Conservation (phyloP, 2,329 filamentous ascomycete genomes). For the Ophiostoma sp. region DNA sequence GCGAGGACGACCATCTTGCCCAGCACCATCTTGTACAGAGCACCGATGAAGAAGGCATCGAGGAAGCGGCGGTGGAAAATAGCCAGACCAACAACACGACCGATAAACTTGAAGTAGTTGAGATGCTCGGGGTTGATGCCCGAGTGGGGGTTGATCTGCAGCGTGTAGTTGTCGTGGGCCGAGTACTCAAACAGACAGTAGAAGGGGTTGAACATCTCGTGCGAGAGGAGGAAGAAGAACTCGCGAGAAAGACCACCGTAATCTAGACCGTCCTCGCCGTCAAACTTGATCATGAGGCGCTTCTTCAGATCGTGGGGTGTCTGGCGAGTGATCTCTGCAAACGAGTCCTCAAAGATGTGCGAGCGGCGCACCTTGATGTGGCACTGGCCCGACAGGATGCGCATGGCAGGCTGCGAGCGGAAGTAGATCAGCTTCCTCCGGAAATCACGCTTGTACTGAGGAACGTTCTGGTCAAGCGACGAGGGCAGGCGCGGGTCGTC, state of each 20-base stretch:
- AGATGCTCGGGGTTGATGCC: conserved; percentile 99
- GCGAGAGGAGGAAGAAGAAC: conserved; percentile 98
- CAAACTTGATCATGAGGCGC: conserved; percentile 98
- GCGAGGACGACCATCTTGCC: conserved; percentile 87
- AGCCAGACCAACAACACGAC: conserved; percentile 90
- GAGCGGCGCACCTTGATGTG: conserved; percentile 96
- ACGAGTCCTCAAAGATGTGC: conserved; percentile 98
- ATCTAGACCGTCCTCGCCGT: conserved; percentile 95
- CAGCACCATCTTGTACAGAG: conserved; percentile 98
- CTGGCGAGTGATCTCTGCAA: conserved; percentile 96
- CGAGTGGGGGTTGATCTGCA: conserved; percentile 99
- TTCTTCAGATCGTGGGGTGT: conserved; percentile 97
- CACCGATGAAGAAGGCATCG: conserved; percentile 98
- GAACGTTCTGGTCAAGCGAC: conserved; percentile 95
- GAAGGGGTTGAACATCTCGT: conserved; percentile 99
- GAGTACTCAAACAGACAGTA: conserved; percentile 99
- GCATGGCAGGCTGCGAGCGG: conserved; percentile 92
- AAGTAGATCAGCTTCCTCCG: conserved; percentile 98
- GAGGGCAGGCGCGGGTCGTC: conserved; percentile 94
- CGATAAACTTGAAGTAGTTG: conserved; percentile 99
- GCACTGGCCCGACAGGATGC: conserved; percentile 93
- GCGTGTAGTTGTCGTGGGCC: conserved; percentile 98
- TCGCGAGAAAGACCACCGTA: conserved; percentile 97
- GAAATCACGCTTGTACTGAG: conserved; percentile 99
- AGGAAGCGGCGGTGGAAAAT: conserved; percentile 98